Conservation (phyloP, 805 yeast species). For the Jamesozyma lodderae region DNA sequence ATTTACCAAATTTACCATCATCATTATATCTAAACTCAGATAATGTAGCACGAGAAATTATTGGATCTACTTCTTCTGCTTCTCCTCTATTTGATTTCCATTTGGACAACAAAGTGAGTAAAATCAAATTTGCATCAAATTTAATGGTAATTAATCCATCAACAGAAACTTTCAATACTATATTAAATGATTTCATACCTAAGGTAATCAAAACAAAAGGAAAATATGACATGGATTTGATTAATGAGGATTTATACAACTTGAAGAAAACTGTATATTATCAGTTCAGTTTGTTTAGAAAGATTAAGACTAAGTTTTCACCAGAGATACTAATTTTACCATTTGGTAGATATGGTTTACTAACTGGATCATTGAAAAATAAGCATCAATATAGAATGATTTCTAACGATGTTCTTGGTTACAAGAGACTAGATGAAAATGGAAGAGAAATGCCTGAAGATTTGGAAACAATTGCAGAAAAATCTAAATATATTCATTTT, state of each 20-base stretch:
- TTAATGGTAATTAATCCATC: constrained; percentile 56
- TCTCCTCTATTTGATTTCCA: constrained; percentile 19
- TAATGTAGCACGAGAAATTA: constrained; percentile 25
- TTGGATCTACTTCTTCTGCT: constrained; percentile 19
- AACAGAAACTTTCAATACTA: constrained; percentile 17
- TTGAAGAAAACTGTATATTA: constrained; percentile 20
- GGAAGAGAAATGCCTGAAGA: constrained; percentile 11
- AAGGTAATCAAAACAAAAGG: constrained; percentile 10
- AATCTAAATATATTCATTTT: constrained; percentile 46
- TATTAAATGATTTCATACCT: constrained; percentile 19
- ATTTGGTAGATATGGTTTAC: constrained; percentile 25
- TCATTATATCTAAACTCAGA: constrained; percentile 17
- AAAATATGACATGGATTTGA: constrained; percentile 26
- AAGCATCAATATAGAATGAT: constrained; percentile 18
- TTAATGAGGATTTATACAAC: constrained; percentile 23
- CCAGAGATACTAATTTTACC: constrained; percentile 28
- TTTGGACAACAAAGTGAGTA: constrained; percentile 16
- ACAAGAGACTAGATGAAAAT: constrained; percentile 13
- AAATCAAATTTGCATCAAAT: constrained; percentile 33
- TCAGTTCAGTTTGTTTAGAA: constrained; percentile 25
- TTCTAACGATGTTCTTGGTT: constrained; percentile 25
- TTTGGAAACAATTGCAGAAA: constrained; percentile 21
- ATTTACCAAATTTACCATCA: constrained; percentile 32
- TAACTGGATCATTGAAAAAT: constrained; percentile 23
- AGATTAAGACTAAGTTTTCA: constrained; percentile 12